Conservation (phyloP, 2,329 filamentous ascomycete genomes). For the Acrocalymma vagum region DNA sequence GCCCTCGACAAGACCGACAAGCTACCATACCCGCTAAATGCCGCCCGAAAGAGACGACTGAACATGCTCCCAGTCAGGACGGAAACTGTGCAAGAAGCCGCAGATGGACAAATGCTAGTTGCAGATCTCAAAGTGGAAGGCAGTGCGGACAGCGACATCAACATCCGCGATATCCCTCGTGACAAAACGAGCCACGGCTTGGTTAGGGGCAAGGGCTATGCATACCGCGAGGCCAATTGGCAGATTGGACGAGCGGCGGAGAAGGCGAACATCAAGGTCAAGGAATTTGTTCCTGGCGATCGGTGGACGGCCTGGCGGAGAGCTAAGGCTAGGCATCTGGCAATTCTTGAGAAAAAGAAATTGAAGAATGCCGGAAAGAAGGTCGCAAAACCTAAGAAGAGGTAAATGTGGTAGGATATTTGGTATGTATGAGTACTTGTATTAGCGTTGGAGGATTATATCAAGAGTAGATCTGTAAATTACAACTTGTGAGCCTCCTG, state of each 20-base stretch:
- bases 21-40: constrained; percentile 79
- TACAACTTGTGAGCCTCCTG: too few relatives aligned
- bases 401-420: too few relatives aligned
- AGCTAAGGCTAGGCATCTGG: constrained; percentile 60
- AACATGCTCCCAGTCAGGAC: constrained; percentile 69
- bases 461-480: too few relatives aligned
- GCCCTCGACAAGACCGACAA: constrained; percentile 83
- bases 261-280: constrained; percentile 65
- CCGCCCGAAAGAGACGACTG: constrained; percentile 76
- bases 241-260: constrained; percentile 72
- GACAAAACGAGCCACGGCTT: constrained; percentile 42
- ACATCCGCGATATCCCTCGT: constrained; percentile 30
- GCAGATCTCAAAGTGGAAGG: constrained; percentile 28
- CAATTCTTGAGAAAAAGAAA: constrained; percentile 64
- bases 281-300: constrained; percentile 65
- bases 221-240: constrained; percentile 73
- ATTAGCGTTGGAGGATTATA: too few relatives aligned
- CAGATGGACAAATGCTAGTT: constrained; percentile 27
- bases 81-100: constrained; percentile 33
- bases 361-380: constrained; percentile 56
- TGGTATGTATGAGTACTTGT: too few relatives aligned
- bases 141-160: constrained; percentile 21
- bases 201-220: constrained; percentile 62
- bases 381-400: constrained; percentile 38
- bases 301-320: constrained; percentile 73